Percentiles rank a stretch among this genome's conserved stretches.
These are phyloP conservation scores for Herpetospermum pedunculosum DNA, from an alignment of 306 rosid genomes.

Conservation along the genomic window DNA sequence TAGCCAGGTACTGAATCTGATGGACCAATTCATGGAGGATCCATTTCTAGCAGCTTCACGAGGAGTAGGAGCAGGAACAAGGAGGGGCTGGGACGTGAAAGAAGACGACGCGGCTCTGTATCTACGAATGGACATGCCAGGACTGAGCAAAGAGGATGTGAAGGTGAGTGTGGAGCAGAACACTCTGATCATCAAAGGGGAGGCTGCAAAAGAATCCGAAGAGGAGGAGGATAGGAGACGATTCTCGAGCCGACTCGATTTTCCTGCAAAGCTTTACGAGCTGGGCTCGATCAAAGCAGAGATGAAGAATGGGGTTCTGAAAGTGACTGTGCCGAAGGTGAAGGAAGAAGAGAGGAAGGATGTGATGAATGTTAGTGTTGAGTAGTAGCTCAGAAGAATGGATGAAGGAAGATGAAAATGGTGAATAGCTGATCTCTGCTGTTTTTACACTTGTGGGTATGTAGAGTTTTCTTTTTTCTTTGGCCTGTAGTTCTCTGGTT, in stretches of 20 bases:
- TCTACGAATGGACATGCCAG: slow-evolving; percentile 71
- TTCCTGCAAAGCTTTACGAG: slow-evolving; percentile 41
- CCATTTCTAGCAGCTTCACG: slow-evolving; percentile 37
- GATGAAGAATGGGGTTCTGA: slow-evolving; percentile 77
- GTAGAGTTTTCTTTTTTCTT: neutral
- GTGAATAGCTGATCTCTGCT: neutral
- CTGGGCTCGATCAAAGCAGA: slow-evolving; percentile 54
- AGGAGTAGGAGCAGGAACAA: slow-evolving; percentile 35
- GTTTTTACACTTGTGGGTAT: neutral
- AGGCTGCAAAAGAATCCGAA: slow-evolving; percentile 26
- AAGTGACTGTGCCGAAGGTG: slow-evolving; percentile 41
- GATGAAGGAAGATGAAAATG: neutral
- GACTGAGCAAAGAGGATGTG: slow-evolving; percentile 51
- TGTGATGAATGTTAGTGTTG: slow-evolving; percentile 29
- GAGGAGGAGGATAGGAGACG: slow-evolving; percentile 27
- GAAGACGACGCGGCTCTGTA: slow-evolving; percentile 39
- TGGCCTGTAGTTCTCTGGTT: too few species aligned
- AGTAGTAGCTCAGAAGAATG: neutral
- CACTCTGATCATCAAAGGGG: slow-evolving; percentile 48
- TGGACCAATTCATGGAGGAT: slow-evolving; percentile 67
- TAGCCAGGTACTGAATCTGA: slow-evolving; percentile 62
- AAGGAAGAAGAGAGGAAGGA: slow-evolving; percentile 46
- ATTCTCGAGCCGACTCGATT: slow-evolving; percentile 43
- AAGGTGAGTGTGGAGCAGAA: slow-evolving; percentile 57
- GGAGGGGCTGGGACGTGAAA: slow-evolving; percentile 60